phyloP scores from a whole-genome alignment of 805 yeast species.

The Candida maltosa region DNA sequence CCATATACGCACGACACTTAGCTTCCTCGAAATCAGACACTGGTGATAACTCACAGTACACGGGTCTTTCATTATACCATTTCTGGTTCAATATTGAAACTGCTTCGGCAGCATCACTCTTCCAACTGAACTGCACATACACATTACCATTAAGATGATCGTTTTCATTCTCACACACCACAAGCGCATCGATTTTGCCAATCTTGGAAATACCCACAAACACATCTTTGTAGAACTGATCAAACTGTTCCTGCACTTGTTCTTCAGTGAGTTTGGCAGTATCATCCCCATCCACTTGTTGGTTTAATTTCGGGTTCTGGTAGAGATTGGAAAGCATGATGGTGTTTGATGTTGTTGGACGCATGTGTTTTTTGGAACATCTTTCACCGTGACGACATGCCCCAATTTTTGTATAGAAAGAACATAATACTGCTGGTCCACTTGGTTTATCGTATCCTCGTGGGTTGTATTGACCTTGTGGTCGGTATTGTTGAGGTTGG shows the following conservation, averaged over 20 bases:
- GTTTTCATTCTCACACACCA: constrained; percentile 80
- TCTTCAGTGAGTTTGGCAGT: constrained; percentile 25
- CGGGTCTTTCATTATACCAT: constrained; percentile 80
- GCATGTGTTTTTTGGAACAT: constrained; percentile 71
- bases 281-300: constrained; percentile 26
- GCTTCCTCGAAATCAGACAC: constrained; percentile 69
- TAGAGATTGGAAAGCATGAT: constrained; percentile 64
- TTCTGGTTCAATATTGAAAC: constrained; percentile 62
- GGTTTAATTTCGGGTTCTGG: constrained; percentile 52
- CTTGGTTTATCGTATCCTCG: too few species aligned
- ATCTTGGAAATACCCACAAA: constrained; percentile 54
- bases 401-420: constrained; percentile 79
- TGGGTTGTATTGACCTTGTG: too few species aligned
- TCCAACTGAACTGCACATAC: constrained; percentile 57
- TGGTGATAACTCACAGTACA: constrained; percentile 76
- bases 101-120: constrained; percentile 59
- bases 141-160: constrained; percentile 86
- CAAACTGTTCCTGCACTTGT: constrained; percentile 47
- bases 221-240: constrained; percentile 67
- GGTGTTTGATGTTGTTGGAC: constrained; percentile 64
- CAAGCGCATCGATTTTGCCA: constrained; percentile 56
- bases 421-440: constrained; percentile 35
- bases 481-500: too few species aligned
- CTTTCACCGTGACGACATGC: constrained; percentile 92
- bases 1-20: constrained; percentile 69